These are phyloP conservation scores for Syzygium syzygioides DNA, from an alignment of 441 rosid genomes.

Conservation along the genomic window DNA sequence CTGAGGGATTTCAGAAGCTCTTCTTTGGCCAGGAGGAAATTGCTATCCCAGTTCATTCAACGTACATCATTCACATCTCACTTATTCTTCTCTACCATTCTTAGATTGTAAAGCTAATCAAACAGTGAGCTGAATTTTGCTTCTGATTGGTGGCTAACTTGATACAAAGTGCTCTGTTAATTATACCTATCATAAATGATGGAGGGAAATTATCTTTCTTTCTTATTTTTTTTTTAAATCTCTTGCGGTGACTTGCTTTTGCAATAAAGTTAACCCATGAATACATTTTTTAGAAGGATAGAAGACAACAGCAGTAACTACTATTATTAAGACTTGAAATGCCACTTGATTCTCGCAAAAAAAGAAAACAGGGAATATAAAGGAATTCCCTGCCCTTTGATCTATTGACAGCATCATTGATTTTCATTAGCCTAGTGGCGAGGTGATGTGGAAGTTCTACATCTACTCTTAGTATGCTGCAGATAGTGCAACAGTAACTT, in stretches of 20 bases:
- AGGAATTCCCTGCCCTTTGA: not conserved
- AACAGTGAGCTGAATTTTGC: not conserved
- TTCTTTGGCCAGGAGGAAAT: constrained; percentile 97
- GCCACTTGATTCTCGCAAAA: not conserved
- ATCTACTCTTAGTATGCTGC: not conserved
- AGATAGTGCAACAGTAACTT: not conserved
- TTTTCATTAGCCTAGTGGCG: not conserved
- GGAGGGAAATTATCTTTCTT: not conserved
- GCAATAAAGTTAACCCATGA: not conserved
- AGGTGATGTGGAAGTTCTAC: not conserved
- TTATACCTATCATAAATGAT: not conserved
- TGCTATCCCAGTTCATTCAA: constrained; percentile 87
- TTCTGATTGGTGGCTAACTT: not conserved
- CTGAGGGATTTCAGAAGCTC: constrained; percentile 95
- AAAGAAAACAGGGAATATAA: not conserved
- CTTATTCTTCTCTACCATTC: not conserved
- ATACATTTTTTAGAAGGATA: not conserved
- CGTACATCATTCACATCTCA: constrained; percentile 30
- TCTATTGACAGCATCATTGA: not conserved
- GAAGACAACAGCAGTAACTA: not conserved
- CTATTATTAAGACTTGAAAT: not conserved
- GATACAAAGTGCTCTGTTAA: not conserved
- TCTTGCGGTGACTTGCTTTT: not conserved
- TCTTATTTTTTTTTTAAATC: not conserved
- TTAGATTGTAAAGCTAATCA: not conserved